phyloP scores from a whole-genome alignment of 202 grass and related monocot genomes.

The Panicum hallii region DNA sequence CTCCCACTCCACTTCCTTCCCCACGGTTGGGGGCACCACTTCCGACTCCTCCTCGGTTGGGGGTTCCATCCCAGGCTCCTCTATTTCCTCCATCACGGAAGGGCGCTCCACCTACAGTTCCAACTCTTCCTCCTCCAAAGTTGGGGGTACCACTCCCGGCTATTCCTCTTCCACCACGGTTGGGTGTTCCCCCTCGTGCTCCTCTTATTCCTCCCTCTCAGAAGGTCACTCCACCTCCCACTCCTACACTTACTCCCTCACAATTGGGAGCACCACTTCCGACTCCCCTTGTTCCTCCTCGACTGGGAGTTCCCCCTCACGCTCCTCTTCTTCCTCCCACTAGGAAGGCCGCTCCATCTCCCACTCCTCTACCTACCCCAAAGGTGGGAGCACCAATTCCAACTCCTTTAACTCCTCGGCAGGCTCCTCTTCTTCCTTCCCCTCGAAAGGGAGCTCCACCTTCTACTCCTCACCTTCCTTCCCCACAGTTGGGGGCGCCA shows the following conservation, averaged over 20 bases:
- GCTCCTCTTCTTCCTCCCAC: background rate
- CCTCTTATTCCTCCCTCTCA: background rate
- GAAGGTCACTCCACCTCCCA: background rate
- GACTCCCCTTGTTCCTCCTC: background rate
- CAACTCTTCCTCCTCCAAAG: background rate
- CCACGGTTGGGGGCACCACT: background rate
- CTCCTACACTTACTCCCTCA: background rate
- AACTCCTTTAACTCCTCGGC: background rate
- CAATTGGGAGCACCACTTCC: background rate
- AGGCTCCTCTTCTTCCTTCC: background rate
- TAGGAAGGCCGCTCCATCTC: background rate
- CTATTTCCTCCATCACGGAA: too few species aligned
- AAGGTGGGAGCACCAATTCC: background rate
- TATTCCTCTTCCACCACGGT: background rate
- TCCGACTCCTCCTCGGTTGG: background rate
- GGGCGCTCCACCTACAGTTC: too few species aligned
- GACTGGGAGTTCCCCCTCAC: background rate
- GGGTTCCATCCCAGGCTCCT: too few species aligned
- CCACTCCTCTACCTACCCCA: background rate
- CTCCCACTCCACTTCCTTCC: background rate
- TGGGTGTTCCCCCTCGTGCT: background rate
- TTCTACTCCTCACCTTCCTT: background rate
- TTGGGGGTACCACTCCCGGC: background rate
- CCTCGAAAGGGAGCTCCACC: background rate
- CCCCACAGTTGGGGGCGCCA: background rate